Conservation (phyloP, 192 early-diverging fungal genomes). For the Glomus cerebriforme region DNA sequence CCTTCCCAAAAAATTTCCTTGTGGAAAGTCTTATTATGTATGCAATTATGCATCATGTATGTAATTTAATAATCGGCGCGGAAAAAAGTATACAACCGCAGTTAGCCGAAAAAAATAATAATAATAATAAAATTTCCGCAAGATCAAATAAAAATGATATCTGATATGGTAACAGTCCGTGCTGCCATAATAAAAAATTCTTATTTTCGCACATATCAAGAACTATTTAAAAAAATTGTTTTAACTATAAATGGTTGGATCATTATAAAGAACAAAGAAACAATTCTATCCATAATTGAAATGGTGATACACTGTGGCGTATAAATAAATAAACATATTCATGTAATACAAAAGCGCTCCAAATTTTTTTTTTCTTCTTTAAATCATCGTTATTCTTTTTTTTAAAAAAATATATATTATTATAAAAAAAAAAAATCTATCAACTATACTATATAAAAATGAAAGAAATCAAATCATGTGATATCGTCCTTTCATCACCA, state of each 20-base stretch:
- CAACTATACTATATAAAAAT: not conserved
- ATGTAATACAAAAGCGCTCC: not conserved
- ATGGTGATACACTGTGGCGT: not conserved
- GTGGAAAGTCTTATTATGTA: too few species aligned
- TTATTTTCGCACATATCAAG: too few species aligned
- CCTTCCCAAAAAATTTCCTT: too few species aligned
- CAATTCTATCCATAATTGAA: not conserved
- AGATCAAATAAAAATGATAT: too few species aligned
- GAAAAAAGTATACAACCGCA: too few species aligned
- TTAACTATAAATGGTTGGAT: not conserved
- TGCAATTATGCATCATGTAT: too few species aligned
- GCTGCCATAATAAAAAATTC: too few species aligned
- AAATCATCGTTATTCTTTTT: too few species aligned
- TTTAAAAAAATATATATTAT: not conserved
- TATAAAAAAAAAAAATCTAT: not conserved
- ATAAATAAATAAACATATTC: not conserved
- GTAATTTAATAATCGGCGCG: too few species aligned
- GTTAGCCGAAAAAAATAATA: too few species aligned
- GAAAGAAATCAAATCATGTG: slow-evolving; percentile 30
- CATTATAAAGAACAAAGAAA: not conserved
- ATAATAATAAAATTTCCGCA: too few species aligned
- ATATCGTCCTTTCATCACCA: slow-evolving; percentile 10
- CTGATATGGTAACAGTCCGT: too few species aligned
- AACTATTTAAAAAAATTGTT: not conserved
- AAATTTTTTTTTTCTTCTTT: not conserved